A percentile compares a stretch with the other conserved stretches of the same genome.
Conservation (phyloP, 371 early-diverging fungal genomes). For the Syncephalastrum contaminatum region DNA sequence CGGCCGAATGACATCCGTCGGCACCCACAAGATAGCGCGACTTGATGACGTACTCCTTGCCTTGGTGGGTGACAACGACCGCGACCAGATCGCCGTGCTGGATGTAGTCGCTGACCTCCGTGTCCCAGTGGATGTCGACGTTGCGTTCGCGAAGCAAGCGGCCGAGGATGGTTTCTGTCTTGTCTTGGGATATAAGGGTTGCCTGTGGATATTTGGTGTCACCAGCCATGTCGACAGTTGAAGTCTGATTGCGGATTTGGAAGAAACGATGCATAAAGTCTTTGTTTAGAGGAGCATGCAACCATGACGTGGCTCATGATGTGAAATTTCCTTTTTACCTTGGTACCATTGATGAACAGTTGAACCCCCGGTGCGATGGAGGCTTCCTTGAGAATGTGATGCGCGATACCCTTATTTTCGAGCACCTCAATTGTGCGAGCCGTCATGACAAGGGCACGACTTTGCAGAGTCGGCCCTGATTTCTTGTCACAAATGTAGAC, state of each 20-base stretch:
- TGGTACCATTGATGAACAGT: constrained; percentile 13
- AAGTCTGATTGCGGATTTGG: too few species aligned
- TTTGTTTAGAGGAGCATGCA: too few species aligned
- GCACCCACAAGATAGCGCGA: constrained; percentile 31
- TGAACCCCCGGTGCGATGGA: constrained; percentile 16
- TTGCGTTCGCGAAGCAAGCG: neutral
- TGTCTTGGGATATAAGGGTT: constrained; percentile 23
- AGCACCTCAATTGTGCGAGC: constrained; percentile 35
- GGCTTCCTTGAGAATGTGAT: constrained; percentile 20
- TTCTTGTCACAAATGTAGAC: constrained; percentile 35
- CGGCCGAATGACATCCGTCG: constrained; percentile 33
- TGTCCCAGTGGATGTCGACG: constrained; percentile 21
- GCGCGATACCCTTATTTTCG: constrained; percentile 21
- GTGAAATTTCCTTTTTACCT: constrained; percentile 16
- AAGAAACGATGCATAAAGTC: too few species aligned
- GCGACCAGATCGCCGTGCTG: constrained; percentile 28
- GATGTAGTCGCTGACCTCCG: constrained; percentile 21
- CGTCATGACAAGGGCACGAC: constrained; percentile 33
- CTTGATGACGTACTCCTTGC: constrained; percentile 5
- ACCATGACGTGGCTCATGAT: neutral
- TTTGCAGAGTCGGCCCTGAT: constrained; percentile 32
- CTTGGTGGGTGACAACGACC: constrained; percentile 8
- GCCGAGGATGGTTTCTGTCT: constrained; percentile 12
- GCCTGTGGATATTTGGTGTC: constrained; percentile 18
- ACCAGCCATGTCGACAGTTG: constrained; percentile 7